phyloP scores from a whole-genome alignment of 768 basidiomycete species.

The Hydnomerulius pinastri region DNA sequence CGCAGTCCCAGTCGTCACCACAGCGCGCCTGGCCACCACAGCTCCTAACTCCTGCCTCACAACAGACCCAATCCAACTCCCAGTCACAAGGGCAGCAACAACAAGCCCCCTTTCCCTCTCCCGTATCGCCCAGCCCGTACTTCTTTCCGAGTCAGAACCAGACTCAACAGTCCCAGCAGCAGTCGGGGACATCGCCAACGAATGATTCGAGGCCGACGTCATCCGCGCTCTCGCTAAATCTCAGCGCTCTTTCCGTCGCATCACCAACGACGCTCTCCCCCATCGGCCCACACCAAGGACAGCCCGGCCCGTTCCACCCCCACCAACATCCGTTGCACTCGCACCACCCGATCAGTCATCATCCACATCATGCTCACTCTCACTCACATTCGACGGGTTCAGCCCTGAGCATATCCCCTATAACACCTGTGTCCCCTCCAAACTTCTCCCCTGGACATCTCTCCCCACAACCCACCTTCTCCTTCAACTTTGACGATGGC shows the following conservation, averaged over 20 bases:
- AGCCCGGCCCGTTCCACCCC: conserved; percentile 56
- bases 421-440: conserved; percentile 60
- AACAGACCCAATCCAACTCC: background rate
- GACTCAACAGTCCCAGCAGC: conserved; percentile 16
- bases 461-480: conserved; percentile 43
- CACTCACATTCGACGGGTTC: conserved; percentile 21
- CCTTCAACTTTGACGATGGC: conserved; percentile 53
- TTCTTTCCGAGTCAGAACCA: conserved; percentile 20
- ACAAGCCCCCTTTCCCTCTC: conserved; percentile 23
- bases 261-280: conserved; percentile 70
- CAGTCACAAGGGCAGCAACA: conserved; percentile 11
- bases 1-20: conserved; percentile 34
- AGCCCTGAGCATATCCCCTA: conserved; percentile 43
- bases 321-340: conserved; percentile 57
- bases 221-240: conserved; percentile 63
- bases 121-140: conserved; percentile 24
- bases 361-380: conserved; percentile 18
- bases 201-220: conserved; percentile 25
- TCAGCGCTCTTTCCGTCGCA: conserved; percentile 64
- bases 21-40: conserved; percentile 25
- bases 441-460: conserved; percentile 45
- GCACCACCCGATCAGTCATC: conserved; percentile 42
- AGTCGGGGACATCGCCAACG: conserved; percentile 12
- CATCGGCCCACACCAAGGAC: conserved; percentile 47
- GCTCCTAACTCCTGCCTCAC: conserved; percentile 11